These are phyloP conservation scores for Lentinus brumalis DNA, from an alignment of 768 basidiomycete species.

Conservation along the genomic window DNA sequence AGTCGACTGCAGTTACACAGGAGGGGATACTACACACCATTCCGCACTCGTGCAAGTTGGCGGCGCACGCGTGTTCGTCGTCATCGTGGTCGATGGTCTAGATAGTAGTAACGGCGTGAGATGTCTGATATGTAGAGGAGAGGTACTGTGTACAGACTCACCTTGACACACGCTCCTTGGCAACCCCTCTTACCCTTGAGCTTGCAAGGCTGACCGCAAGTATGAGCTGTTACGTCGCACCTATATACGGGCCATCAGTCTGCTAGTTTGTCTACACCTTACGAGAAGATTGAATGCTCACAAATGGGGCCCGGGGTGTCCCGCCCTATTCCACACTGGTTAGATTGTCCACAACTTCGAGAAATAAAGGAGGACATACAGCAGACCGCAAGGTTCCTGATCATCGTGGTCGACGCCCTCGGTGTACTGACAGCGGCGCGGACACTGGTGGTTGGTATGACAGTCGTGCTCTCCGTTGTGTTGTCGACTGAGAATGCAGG, in stretches of 20 bases:
- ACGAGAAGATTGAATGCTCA: slow-evolving; percentile 29
- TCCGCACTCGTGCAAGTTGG: slow-evolving; percentile 56
- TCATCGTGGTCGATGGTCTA: slow-evolving; percentile 52
- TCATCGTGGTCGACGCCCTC: slow-evolving; percentile 33
- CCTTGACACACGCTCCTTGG: slow-evolving; percentile 53
- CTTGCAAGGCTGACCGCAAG: slow-evolving; percentile 56
- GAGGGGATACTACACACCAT: slow-evolving; percentile 34
- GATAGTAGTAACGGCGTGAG: not conserved
- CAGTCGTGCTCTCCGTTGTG: slow-evolving; percentile 55
- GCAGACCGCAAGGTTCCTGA: slow-evolving; percentile 42
- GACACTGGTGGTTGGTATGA: slow-evolving; percentile 50
- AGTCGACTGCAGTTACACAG: not conserved
- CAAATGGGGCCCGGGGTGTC: slow-evolving; percentile 59
- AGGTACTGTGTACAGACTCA: slow-evolving; percentile 21
- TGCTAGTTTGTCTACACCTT: not conserved
- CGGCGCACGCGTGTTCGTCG: slow-evolving; percentile 55
- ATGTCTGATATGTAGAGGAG: not conserved
- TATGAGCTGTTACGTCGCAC: slow-evolving; percentile 50
- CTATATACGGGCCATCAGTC: slow-evolving; percentile 31
- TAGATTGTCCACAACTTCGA: too few relatives aligned
- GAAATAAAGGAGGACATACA: slow-evolving; percentile 36
- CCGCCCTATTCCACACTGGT: slow-evolving; percentile 43
- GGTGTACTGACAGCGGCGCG: slow-evolving; percentile 43
- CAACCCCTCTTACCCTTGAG: slow-evolving; percentile 53
- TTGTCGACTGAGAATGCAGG: slow-evolving; percentile 46